Percentiles rank a stretch among this genome's conserved stretches.
phyloP scores from a whole-genome alignment of 495 filamentous ascomycete genomes.

The Clavariopsis aquatica region DNA sequence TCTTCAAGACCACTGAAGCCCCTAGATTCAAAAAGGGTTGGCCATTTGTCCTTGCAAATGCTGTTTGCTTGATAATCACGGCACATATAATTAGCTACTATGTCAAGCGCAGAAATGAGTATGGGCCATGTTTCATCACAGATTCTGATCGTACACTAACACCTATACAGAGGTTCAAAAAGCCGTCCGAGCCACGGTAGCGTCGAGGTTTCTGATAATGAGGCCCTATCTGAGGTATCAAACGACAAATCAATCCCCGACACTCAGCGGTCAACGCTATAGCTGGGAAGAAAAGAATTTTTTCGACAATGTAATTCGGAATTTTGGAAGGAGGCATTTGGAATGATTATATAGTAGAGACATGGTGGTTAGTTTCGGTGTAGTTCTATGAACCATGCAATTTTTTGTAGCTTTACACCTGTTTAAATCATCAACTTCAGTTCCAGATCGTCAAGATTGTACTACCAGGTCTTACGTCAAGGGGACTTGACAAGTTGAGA shows the following conservation, averaged over 20 bases:
- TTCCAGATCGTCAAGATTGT: no score
- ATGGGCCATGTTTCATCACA: background rate
- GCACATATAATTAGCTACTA: slow-evolving; percentile 37
- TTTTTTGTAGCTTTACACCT: no score
- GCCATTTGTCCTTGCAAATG: slow-evolving; percentile 52
- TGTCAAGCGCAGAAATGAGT: background rate
- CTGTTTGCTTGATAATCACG: slow-evolving; percentile 48
- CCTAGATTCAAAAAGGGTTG: slow-evolving; percentile 54
- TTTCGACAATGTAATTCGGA: no score
- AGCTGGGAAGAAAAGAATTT: background rate
- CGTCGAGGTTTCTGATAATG: background rate
- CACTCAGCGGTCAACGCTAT: background rate
- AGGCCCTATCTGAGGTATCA: background rate
- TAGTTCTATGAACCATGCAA: no score
- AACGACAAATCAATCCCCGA: background rate
- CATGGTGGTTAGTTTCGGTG: no score
- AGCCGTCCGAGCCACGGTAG: background rate
- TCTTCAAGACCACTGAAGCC: slow-evolving; percentile 39
- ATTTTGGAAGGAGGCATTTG: no score
- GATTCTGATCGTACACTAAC: background rate
- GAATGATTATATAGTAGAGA: background rate
- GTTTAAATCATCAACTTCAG: no score
- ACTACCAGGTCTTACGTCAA: no score
- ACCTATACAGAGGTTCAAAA: background rate
- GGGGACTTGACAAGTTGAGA: no score